Base-by-base conservation (phyloP, 1,284 basidiomycete species). In the Moesziomyces sp. region DNA sequence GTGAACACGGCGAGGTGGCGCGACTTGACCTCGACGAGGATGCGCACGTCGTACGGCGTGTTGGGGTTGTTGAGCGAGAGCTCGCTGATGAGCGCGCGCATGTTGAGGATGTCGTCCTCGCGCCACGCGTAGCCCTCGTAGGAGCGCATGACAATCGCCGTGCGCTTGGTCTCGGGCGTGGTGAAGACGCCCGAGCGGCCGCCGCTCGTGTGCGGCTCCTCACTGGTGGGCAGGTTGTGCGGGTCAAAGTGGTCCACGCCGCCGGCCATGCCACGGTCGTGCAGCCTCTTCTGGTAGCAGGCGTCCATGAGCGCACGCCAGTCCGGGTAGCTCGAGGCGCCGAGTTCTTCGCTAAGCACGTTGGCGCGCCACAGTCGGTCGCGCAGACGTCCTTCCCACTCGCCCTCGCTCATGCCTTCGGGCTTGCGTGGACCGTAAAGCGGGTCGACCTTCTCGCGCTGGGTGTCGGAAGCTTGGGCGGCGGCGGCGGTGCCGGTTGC, bases 121-220 rank as follows among this genome's bases (percentile, higher is more conserved):
- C 81, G 77, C 82, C 82, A 84, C 7, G 77, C 78, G 51, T 82
- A 84, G 24, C 82, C 82, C 48, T 84, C 76, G 62, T 84, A 84
- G 23, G 74, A 58, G 19, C 82, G 76, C 81, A 84, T 78, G 38
- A 84, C 81, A 16, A 84, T 55, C 6, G 82, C 81, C 13, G 82
- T 83, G 28, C 82, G 76, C 67, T 84, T 84, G 30, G 75, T 75
- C 58, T 79, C 66, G 45, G 79, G 81, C 9, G 72, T 81, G 43
- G 80, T 82, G 43, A 69, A 71, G 58, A 76, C 74, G 47, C 61
- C 65, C 16, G 65, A 51, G 43, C 64, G 64, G n/a, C 59, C 49
- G 42, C 57, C 51, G 50, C 59, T 60, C 30, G 48, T 56, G 52
- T 67, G 66, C n/a, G 63, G 63, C 43, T 70, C 74, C 21, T 70